Evolutionary conservation across 179 eudicot genomes (phyloP), one percentile per base, ranked within the genome.

Genomic region (Silene vulgaris): DNA sequence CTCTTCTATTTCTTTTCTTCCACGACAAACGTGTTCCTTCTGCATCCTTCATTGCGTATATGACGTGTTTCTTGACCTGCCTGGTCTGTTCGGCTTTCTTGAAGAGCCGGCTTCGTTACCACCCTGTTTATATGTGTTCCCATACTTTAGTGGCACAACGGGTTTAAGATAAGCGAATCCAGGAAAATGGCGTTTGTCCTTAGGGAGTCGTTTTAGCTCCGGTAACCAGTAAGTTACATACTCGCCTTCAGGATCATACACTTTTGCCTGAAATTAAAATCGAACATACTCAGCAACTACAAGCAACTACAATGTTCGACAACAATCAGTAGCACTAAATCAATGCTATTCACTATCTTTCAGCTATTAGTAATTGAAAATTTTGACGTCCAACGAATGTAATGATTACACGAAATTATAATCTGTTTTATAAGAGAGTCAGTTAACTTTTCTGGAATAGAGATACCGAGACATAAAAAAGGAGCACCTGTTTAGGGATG

Each of bases 211-310:
- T 45, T 56, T 78, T 72, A 92, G 78, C 84, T 88, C 90, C 0
- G 93, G 92, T 70, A 92, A 82, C 97, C 97, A 92, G 66, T 81
- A 92, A 14, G 96, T 88, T 62, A 90, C 97, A 71, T 85, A 92
- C 50, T 85, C 84, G 13, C 97, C 97, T 50, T 92, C 94, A 60
- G 91, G 89, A 74, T 92, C 97, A 75, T 92, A 92, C 6, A 80
- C 88, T 75, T 88, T 88, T 32, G 94, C 97, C 97, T 91, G 85
- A 32, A 77, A 64, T 64, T 71, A 69, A 56, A 28, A 29, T 8
- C 1, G 61, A 48, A 45, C n/a, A n/a, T 8, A 35, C 40, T 35
- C 40, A 35, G 40, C 40, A 35, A 35, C 40, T 35, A 35, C 40
- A 35, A 35, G 2, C n/a, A n/a, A n/a, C n/a, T n/a, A n/a, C n/a